Evolutionary conservation across 1,139 yeast genomes (phyloP).

Genomic region (Geotrichum carabidarum): DNA sequence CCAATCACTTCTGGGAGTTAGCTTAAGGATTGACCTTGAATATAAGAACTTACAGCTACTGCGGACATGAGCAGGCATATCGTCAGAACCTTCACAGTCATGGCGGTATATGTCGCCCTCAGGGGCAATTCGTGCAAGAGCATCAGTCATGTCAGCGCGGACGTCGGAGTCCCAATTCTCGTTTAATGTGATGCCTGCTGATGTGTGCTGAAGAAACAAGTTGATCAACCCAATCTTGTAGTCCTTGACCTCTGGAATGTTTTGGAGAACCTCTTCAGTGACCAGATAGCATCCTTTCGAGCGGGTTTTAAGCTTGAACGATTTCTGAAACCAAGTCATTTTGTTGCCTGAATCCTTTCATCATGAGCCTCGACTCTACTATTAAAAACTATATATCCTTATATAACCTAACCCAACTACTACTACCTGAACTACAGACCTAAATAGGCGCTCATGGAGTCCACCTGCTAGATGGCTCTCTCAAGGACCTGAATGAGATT

Average conservation of each 20-base stretch:
- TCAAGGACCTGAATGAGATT: slow-evolving; percentile 3
- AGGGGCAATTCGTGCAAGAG: slow-evolving; percentile 63
- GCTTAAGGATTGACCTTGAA: background rate
- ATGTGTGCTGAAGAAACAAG: slow-evolving; percentile 70
- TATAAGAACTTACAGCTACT: slow-evolving; percentile 39
- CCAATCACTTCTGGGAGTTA: slow-evolving; percentile 47
- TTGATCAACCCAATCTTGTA: slow-evolving; percentile 62
- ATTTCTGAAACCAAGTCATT: slow-evolving; percentile 41
- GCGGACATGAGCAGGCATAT: slow-evolving; percentile 78
- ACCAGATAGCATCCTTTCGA: slow-evolving; percentile 65
- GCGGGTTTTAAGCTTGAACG: slow-evolving; percentile 53
- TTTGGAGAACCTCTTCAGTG: slow-evolving; percentile 55
- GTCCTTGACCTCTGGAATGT: slow-evolving; percentile 55
- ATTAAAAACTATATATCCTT: background rate
- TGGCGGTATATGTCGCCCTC: slow-evolving; percentile 61
- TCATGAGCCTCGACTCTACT: too few species aligned
- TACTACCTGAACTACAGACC: background rate
- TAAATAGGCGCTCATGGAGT: background rate
- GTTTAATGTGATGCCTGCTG: slow-evolving; percentile 69
- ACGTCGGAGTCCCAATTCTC: slow-evolving; percentile 82
- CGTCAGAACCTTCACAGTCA: slow-evolving; percentile 72
- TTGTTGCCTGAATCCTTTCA: background rate
- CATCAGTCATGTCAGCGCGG: slow-evolving; percentile 58
- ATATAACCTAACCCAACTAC: background rate
- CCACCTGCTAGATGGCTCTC: background rate